These are phyloP conservation scores for Cercospora janseana DNA, from an alignment of 2,329 filamentous ascomycete species.

Conservation along the genomic window DNA sequence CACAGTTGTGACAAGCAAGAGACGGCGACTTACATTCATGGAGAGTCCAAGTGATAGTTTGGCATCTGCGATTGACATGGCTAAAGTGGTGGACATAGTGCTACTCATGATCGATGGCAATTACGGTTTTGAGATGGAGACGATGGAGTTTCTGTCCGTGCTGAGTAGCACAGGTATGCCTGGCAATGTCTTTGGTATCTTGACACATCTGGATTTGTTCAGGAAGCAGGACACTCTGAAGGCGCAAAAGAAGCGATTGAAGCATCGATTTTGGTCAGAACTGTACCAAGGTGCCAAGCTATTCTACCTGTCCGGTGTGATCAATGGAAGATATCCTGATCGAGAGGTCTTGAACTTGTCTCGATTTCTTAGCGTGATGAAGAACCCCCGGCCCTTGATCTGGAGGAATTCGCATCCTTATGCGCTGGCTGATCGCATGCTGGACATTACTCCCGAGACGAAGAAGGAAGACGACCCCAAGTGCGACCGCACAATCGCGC, in stretches of 20 bases:
- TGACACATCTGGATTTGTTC: constrained; percentile 95
- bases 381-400: constrained; percentile 91
- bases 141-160: constrained; percentile 97
- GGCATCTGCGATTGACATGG: constrained; percentile 93
- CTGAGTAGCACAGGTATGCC: constrained; percentile 95
- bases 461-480: constrained; percentile 83
- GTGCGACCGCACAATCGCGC: constrained; percentile 83
- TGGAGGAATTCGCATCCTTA: constrained; percentile 98
- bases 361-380: constrained; percentile 96
- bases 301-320: constrained; percentile 93
- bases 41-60: constrained; percentile 94
- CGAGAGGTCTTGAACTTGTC: constrained; percentile 94
- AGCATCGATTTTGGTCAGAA: constrained; percentile 95
- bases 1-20: constrained; percentile 94
- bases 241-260: constrained; percentile 92
- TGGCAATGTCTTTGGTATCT: constrained; percentile 93
- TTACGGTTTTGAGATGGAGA: constrained; percentile 99
- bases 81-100: constrained; percentile 96
- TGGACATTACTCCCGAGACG: constrained; percentile 91
- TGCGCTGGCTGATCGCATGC: constrained; percentile 85
- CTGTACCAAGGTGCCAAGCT: constrained; percentile 95
- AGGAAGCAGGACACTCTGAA: constrained; percentile 88
- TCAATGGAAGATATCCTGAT: constrained; percentile 95
- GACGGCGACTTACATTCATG: constrained; percentile 88
- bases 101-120: constrained; percentile 98